Evolutionary conservation across 2,329 filamentous ascomycete species (phyloP).

Genomic region (Exophiala bonariae): DNA sequence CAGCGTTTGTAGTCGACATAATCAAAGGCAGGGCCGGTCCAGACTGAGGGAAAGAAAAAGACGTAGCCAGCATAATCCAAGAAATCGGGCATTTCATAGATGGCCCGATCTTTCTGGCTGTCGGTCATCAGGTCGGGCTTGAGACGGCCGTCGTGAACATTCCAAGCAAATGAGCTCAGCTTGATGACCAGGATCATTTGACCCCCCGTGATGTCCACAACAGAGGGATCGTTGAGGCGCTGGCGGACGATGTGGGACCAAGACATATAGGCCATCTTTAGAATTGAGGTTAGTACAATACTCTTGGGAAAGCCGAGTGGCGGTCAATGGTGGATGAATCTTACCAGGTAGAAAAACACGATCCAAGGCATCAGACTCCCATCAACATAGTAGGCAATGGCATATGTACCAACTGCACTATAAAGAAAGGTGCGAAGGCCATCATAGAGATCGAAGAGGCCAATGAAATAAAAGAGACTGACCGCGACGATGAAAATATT

Average conservation of each 20-base stretch:
- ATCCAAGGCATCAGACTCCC: slow-evolving; percentile 98
- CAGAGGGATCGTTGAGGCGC: slow-evolving; percentile 62
- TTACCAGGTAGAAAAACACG: slow-evolving; percentile 74
- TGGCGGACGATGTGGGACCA: slow-evolving; percentile 84
- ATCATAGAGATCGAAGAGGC: slow-evolving; percentile 88
- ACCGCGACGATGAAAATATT: slow-evolving; percentile 82
- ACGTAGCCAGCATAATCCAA: slow-evolving; percentile 89
- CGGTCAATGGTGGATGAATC: background rate
- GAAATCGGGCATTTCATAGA: slow-evolving; percentile 70
- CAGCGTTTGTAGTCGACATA: slow-evolving; percentile 89
- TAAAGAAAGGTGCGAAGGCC: slow-evolving; percentile 78
- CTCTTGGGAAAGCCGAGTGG: background rate
- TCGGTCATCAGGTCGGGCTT: slow-evolving; percentile 79
- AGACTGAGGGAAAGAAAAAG: slow-evolving; percentile 88
- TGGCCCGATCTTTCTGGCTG: slow-evolving; percentile 77
- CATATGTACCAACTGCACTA: slow-evolving; percentile 76
- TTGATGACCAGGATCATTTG: slow-evolving; percentile 99
- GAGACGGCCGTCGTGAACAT: slow-evolving; percentile 86
- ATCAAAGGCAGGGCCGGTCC: slow-evolving; percentile 91
- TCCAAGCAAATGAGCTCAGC: slow-evolving; percentile 95
- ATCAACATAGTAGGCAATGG: slow-evolving; percentile 78
- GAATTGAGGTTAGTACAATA: background rate
- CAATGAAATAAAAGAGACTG: slow-evolving; percentile 86
- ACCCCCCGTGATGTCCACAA: slow-evolving; percentile 84
- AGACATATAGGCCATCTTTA: slow-evolving; percentile 84